Evolutionary conservation across 2,329 filamentous ascomycete species (phyloP).

Genomic region (Hirsutella rhossiliensis): DNA sequence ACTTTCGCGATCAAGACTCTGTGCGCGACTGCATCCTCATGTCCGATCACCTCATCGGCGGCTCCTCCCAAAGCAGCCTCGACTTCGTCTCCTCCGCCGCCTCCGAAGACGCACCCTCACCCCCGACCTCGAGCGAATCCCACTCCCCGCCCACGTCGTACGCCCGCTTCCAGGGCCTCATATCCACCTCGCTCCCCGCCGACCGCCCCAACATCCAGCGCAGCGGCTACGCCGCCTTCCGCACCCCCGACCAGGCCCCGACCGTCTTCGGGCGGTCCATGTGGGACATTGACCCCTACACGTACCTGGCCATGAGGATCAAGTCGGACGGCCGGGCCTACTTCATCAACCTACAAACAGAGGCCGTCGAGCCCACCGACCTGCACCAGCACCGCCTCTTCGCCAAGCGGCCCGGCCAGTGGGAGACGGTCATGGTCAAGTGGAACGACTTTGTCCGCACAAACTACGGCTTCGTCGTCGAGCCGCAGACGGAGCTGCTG

Average conservation of each 20-base stretch:
- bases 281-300: slow-evolving; percentile 85
- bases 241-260: slow-evolving; percentile 62
- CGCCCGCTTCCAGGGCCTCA: slow-evolving; percentile 73
- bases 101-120: neutral
- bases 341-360: slow-evolving; percentile 90
- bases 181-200: slow-evolving; percentile 72
- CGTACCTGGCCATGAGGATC: slow-evolving; percentile 75
- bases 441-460: slow-evolving; percentile 92
- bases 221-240: slow-evolving; percentile 81
- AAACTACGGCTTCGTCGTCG: slow-evolving; percentile 81
- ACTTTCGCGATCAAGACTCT: slow-evolving; percentile 41
- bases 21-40: slow-evolving; percentile 58
- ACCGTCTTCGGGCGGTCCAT: slow-evolving; percentile 78
- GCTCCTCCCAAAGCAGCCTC: slow-evolving; percentile 64
- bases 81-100: slow-evolving; percentile 42
- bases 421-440: slow-evolving; percentile 89
- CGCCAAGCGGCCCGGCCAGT: slow-evolving; percentile 64
- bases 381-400: slow-evolving; percentile 90
- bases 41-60: slow-evolving; percentile 78
- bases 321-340: slow-evolving; percentile 88
- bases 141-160: slow-evolving; percentile 29
- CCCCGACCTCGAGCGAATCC: neutral
- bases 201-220: slow-evolving; percentile 64
- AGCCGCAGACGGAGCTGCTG: slow-evolving; percentile 85
- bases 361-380: slow-evolving; percentile 87